These are phyloP conservation scores for Termitomyces sp. DNA, from an alignment of 1,284 basidiomycete species.

Conservation along the genomic window DNA sequence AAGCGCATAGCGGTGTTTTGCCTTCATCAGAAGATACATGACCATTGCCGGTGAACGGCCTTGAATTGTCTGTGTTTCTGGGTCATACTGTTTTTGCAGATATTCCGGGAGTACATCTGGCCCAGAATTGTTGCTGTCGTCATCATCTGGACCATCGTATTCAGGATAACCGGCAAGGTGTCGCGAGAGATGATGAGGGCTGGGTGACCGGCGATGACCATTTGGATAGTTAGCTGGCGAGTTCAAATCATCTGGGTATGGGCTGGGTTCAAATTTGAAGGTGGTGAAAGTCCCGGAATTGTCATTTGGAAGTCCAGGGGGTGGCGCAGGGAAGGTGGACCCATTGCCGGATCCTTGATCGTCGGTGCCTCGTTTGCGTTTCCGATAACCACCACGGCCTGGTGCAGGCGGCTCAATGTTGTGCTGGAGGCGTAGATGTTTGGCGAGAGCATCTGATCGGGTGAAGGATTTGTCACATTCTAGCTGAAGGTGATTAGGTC, in stretches of 20 bases:
- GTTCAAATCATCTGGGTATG: conserved; percentile 33
- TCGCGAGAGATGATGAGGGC: conserved; percentile 9
- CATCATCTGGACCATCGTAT: conserved; percentile 18
- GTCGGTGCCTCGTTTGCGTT: conserved; percentile 54
- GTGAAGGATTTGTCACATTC: conserved; percentile 94
- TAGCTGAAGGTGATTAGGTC: conserved; percentile 23
- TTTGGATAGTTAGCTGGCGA: conserved; percentile 17
- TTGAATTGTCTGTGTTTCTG: conserved; percentile 50
- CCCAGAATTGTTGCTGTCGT: conserved; percentile 30
- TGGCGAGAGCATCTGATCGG: conserved; percentile 85
- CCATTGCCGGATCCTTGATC: conserved; percentile 18
- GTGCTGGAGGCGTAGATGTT: conserved; percentile 88
- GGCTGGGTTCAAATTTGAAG: conserved; percentile 59
- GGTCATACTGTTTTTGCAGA: conserved; percentile 42
- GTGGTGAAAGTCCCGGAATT: conserved; percentile 43
- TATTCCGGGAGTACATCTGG: conserved; percentile 47
- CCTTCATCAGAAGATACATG: conserved; percentile 74
- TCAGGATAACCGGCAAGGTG: conserved; percentile 11
- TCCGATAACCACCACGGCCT: conserved; percentile 61
- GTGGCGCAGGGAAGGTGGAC: conserved; percentile 14
- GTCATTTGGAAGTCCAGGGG: conserved; percentile 6
- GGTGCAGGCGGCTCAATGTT: conserved; percentile 69
- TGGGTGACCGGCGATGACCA: conserved; percentile 13
- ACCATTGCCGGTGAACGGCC: conserved; percentile 58
- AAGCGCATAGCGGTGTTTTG: conserved; percentile 60